Base-by-base conservation (phyloP, 2,329 filamentous ascomycete species). In the Colletotrichum incanum region DNA sequence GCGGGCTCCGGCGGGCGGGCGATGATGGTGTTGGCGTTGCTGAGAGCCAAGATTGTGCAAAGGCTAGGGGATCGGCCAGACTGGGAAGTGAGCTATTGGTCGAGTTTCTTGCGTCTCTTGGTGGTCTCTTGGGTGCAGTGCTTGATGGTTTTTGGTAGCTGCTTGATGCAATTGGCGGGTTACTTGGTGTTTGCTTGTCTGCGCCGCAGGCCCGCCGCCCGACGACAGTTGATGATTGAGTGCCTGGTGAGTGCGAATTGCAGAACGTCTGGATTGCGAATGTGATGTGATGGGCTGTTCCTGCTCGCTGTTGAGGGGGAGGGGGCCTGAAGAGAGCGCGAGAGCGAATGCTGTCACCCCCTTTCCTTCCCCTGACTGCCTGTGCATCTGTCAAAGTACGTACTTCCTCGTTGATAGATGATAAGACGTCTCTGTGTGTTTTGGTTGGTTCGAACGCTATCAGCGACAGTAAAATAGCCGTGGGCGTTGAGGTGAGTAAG, bases 161-260 rank as follows among this genome's bases (percentile, higher is more conserved):
- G 41, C 20, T 61, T 61, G 55, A 28, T 54, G 37, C 49, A 26
- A 43, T 64, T 54, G 49, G 49, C 49, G 34, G 31, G 61, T 18
- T 43, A 37, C 61, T 52, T 64, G 34, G 37, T 64, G 16, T 41
- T 64, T 64, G 61, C 61, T 54, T 34, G 49, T 43, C 37, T 31
- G 37, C 26, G 49, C 37, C 34, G 37, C 61, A 64, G n/a, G 31
- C 26, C 28, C 31, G 31, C 23, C 7, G 20, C 18, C 20, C 43
- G 28, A 23, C 45, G 28, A 62, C 31, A 12, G 16, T n/a, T 60
- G n/a, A 28, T 50, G 43, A 20, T 62, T 26, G n/a, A 52, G 23
- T 12, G 37, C 14, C 41, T 18, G 2, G 39, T 16, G 9, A 9
- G 39, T 41, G 39, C 39, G 39, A 41, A 41, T 5, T 41, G 39